Conservation (phyloP, 1,284 basidiomycete genomes). For the Ceratobasidium papillatum region DNA sequence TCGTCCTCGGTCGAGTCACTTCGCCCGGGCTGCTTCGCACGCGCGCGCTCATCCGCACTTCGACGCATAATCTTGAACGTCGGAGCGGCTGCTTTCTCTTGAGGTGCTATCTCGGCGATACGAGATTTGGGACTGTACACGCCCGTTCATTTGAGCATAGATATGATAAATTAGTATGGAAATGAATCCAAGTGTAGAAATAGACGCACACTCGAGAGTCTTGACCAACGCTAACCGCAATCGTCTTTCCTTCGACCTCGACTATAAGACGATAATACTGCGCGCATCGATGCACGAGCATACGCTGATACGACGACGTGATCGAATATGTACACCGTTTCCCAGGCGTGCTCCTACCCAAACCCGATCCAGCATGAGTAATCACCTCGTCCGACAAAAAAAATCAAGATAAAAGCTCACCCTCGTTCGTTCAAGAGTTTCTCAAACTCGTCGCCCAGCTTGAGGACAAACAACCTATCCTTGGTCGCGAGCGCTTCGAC, state of each 20-base stretch:
- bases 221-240: constrained; percentile 61
- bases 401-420: constrained; percentile 56
- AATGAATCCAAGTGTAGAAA: constrained; percentile 29
- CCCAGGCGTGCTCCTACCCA: constrained; percentile 21
- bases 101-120: constrained; percentile 79
- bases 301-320: constrained; percentile 77
- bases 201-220: constrained; percentile 77
- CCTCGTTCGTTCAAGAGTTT: constrained; percentile 73
- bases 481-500: constrained; percentile 82
- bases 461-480: constrained; percentile 83
- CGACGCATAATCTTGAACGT: constrained; percentile 86
- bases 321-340: constrained; percentile 64
- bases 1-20: constrained; percentile 37
- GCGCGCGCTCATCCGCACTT: constrained; percentile 49
- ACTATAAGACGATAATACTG: constrained; percentile 75
- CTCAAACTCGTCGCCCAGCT: constrained; percentile 83
- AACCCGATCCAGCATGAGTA: constrained; percentile 41
- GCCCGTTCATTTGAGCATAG: constrained; percentile 7
- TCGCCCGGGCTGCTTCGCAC: constrained; percentile 35
- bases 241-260: constrained; percentile 74
- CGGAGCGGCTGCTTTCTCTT: constrained; percentile 69
- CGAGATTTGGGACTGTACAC: constrained; percentile 67
- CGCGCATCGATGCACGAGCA: constrained; percentile 83
- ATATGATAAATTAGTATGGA: constrained; percentile 22
- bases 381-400: constrained; percentile 9